Evolutionary conservation across 805 yeast genomes (phyloP), one percentile per base, ranked within the genome.

Genomic region (Saturnispora gosingensis): DNA sequence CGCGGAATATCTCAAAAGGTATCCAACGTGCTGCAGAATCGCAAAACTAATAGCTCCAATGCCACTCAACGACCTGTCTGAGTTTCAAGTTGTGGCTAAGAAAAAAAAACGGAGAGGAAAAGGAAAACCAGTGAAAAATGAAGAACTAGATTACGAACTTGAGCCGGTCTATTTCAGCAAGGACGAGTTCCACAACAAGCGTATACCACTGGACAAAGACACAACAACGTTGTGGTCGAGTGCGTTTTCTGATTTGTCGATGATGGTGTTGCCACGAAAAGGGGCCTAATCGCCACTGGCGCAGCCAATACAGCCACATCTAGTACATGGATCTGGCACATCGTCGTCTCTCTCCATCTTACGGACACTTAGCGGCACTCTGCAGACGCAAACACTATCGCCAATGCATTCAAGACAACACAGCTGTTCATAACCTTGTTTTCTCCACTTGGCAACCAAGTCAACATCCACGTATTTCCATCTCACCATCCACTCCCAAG

Each of bases 241-340:
- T 39, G 54, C 68, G 2, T 65, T 65, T 47, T 60, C 66, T 28
- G 66, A 65, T 57, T 45, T 63, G 24, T 49, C 63, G 22, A 56
- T 58, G 52, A 54, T 48, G 48, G 7, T n/a, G 8, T 28, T 45
- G 16, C 38, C 48, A 35, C 32, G 15, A 3, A 45, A 18, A n/a
- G 18, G 32, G 35, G 38, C 20, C 36, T 66, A 86, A 62, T 85
- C 93, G 18, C 80, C 74, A 60, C 89, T 83, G 2, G 91, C 78
- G 63, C 96, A 88, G 5, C 96, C 96, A 54, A 75, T 70, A 60
- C 96, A 88, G 0, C 96, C 96, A 71, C 96, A 88, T 30, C 82
- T 85, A 5, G 83, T 74, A 64, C 95, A 88, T 13, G 76, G 59
- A 15, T 55, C 61, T 2, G 60, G 66, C 4, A 67, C 57, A 66